These are phyloP conservation scores for Trichophyton equinum DNA, from an alignment of 2,329 filamentous ascomycete genomes.

Conservation along the genomic window DNA sequence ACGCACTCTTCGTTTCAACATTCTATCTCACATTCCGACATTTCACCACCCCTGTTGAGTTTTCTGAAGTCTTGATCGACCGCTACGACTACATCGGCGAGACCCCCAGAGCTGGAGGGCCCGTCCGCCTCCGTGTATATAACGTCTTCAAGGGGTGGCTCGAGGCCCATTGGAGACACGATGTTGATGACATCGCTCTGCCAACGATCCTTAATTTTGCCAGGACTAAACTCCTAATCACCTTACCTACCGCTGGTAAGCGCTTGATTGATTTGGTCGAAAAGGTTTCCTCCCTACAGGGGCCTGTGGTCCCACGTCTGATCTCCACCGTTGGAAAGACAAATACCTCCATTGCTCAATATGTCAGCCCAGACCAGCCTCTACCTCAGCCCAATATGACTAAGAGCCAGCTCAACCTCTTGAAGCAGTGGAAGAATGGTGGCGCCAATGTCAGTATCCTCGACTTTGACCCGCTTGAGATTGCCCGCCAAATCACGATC, in stretches of 20 bases:
- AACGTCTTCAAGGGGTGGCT: slow-evolving; percentile 97
- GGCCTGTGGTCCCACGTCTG: slow-evolving; percentile 66
- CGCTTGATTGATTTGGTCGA: slow-evolving; percentile 68
- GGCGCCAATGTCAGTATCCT: slow-evolving; percentile 60
- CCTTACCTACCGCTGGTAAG: slow-evolving; percentile 64
- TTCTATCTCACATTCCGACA: slow-evolving; percentile 95
- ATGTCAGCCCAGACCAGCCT: slow-evolving; percentile 57
- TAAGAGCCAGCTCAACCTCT: slow-evolving; percentile 60
- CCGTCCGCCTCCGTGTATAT: slow-evolving; percentile 81
- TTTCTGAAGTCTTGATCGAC: slow-evolving; percentile 73
- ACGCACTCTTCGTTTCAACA: slow-evolving; percentile 80
- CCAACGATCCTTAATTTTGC: slow-evolving; percentile 69
- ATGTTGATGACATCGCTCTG: slow-evolving; percentile 65
- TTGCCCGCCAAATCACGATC: slow-evolving; percentile 83
- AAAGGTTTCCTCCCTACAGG: slow-evolving; percentile 61
- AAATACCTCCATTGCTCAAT: slow-evolving; percentile 59
- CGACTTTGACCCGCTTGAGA: slow-evolving; percentile 81
- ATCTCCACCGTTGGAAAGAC: slow-evolving; percentile 82
- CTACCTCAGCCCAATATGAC: slow-evolving; percentile 57
- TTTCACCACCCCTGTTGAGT: slow-evolving; percentile 68
- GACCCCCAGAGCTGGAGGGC: slow-evolving; percentile 58
- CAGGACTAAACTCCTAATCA: slow-evolving; percentile 52
- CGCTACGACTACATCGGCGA: slow-evolving; percentile 86
- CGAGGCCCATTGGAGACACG: slow-evolving; percentile 84
- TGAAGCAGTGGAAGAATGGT: slow-evolving; percentile 63